Evolutionary conservation across 163 green algal genomes (phyloP), one percentile per base, ranked within the genome.

Genomic region (Scenedesmus sp.): DNA sequence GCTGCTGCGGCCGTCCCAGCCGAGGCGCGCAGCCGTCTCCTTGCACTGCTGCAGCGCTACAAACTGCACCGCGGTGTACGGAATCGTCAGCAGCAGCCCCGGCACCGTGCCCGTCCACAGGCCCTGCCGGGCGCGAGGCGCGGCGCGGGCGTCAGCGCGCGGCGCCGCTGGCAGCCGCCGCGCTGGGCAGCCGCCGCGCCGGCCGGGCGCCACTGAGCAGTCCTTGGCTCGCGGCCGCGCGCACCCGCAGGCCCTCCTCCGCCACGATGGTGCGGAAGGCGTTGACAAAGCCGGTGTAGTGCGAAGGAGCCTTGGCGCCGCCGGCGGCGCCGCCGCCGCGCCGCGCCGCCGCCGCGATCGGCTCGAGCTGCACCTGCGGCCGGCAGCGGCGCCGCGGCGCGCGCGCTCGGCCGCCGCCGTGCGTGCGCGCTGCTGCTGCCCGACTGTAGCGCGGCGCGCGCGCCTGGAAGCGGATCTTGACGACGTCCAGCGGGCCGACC

Each of bases 381-480:
- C n/a, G n/a, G n/a, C n/a, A n/a, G n/a, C n/a, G n/a, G n/a, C n/a
- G n/a, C n/a, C n/a, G n/a, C n/a, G n/a, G n/a, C n/a, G n/a, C n/a
- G n/a, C n/a, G n/a, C n/a, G n/a, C n/a, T n/a, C n/a, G n/a, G n/a
- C n/a, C n/a, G n/a, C n/a, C n/a, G n/a, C n/a, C n/a, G n/a, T n/a
- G n/a, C n/a, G n/a, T n/a, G n/a, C n/a, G n/a, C n/a, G n/a, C n/a
- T n/a, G n/a, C n/a, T n/a, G n/a, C n/a, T n/a, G n/a, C n/a, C n/a
- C n/a, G n/a, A n/a, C n/a, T n/a, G n/a, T n/a, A n/a, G n/a, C n/a
- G n/a, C n/a, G n/a, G n/a, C n/a, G n/a, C n/a, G n/a, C n/a, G n/a
- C n/a, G n/a, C n/a, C n/a, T n/a, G n/a, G 63, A 99, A 96, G 3
- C 96, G 82, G 45, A 99, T 99, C 69, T 99, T 99, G 15, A 99